Evolutionary conservation across 768 basidiomycete species (phyloP).

Genomic region (Galerina marginata): DNA sequence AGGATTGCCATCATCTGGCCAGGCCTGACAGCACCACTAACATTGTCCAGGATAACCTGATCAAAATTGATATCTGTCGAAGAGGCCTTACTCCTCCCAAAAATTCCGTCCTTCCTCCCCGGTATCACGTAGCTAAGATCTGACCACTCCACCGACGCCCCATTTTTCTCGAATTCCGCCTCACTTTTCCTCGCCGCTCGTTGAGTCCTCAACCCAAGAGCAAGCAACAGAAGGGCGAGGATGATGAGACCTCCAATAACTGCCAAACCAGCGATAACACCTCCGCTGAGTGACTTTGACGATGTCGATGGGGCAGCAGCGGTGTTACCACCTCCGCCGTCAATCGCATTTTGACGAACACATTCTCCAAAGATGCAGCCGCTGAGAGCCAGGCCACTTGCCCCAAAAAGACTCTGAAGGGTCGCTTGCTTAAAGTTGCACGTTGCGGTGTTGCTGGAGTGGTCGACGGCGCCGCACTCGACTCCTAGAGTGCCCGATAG

Average conservation of each 20-base stretch:
- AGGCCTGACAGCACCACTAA: conserved; percentile 73
- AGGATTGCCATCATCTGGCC: conserved; percentile 92
- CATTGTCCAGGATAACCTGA: conserved; percentile 70
- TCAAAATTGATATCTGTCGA: conserved; percentile 43
- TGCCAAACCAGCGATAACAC: conserved; percentile 90
- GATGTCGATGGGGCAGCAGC: conserved; percentile 33
- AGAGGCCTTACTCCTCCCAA: conserved; percentile 21
- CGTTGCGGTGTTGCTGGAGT: conserved; percentile 50
- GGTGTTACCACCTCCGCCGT: conserved; percentile 49
- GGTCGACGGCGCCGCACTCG: conserved; percentile 59
- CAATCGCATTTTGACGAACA: conserved; percentile 79
- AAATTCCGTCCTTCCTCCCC: conserved; percentile 16
- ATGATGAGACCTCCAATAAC: conserved; percentile 75
- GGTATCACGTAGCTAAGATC: conserved; percentile 71
- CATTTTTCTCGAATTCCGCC: conserved; percentile 43
- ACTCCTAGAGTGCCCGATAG: conserved; percentile 72
- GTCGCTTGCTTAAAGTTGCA: conserved; percentile 81
- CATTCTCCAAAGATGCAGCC: conserved; percentile 91
- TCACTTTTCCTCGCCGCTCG: conserved; percentile 59
- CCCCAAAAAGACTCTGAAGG: conserved; percentile 75
- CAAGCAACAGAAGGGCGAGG: conserved; percentile 61
- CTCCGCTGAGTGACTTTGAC: conserved; percentile 64
- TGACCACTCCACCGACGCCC: conserved; percentile 70
- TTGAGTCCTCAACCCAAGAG: conserved; percentile 67
- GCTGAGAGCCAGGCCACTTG: conserved; percentile 69